Base-by-base conservation (phyloP, 177 flowering plant species). In the Vitis hybrid region DNA sequence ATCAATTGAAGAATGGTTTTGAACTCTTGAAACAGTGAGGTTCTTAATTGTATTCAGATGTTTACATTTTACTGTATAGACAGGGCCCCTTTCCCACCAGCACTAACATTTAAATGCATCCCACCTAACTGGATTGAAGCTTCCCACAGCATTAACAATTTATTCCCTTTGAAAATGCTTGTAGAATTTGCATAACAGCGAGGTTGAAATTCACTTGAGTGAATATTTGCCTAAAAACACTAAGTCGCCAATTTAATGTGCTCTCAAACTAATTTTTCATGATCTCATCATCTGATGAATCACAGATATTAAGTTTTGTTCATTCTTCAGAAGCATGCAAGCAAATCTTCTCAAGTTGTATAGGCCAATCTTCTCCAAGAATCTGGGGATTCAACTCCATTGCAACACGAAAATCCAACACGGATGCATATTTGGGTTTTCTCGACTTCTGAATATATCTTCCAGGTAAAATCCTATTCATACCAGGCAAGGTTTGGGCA, bases 331-430 rank as follows among this genome's bases (percentile, higher is more conserved):
- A 69, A 52, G 73, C 60, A 19, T 66, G 82, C 38, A 78, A 70
- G 62, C 79, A 77, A 24, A 90, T 78, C 60, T 72, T 88, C 82
- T 88, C 94, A 52, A 84, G 83, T 60, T 83, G 87, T 50, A 72
- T 49, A 15, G 88, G 69, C 92, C 95, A 87, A 72, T 87, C 80
- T 71, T 66, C 80, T 54, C 91, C 95, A 68, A 90, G 90, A 60
- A 81, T 28, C 33, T 71, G 80, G 59, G 95, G 92, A 69, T 86
- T 83, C 67, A 85, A 65, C 75, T 86, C 87, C 84, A 86, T 80
- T 51, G 87, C 87, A 13, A 73, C 77, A 58, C 76, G 73, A 73
- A 90, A 86, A 78, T 90, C 92, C 56, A 75, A 68, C 71, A 84
- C 18, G 6, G 92, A 82, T 64, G 64, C 79, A 70, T 33, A 11